Percentiles rank a stretch among this genome's conserved stretches.
Evolutionary conservation across 345 rosid genomes (phyloP).

Genomic region (Sapria himalayana): DNA sequence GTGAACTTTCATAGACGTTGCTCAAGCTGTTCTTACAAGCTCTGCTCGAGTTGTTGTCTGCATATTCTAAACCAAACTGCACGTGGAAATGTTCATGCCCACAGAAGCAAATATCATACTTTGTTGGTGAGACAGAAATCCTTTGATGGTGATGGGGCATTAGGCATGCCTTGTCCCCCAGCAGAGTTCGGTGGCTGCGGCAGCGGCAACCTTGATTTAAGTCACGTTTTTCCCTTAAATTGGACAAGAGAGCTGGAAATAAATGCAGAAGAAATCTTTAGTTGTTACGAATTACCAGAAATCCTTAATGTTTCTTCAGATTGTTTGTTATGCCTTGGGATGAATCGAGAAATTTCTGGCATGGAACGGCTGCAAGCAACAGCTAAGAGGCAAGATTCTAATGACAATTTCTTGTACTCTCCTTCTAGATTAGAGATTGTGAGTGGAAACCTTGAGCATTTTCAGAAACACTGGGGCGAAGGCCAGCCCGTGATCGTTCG

Average conservation of each 20-base stretch:
- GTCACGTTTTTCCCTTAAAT: slow-evolving; percentile 25
- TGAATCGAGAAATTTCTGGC: slow-evolving; percentile 21
- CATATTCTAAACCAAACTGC: slow-evolving; percentile 24
- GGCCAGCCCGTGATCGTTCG: slow-evolving; percentile 78
- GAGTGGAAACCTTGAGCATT: slow-evolving; percentile 59
- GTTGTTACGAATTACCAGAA: slow-evolving; percentile 80
- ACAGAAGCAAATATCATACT: slow-evolving; percentile 14
- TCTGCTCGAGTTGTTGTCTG: slow-evolving; percentile 45
- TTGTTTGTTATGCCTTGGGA: slow-evolving; percentile 44
- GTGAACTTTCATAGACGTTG: slow-evolving; percentile 51
- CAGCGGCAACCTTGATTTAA: slow-evolving; percentile 26
- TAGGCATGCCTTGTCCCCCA: slow-evolving; percentile 28
- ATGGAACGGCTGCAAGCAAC: slow-evolving; percentile 42
- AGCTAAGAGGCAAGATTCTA: slow-evolving; percentile 33
- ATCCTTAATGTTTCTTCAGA: slow-evolving; percentile 28
- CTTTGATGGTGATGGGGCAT: slow-evolving; percentile 12
- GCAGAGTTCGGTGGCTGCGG: slow-evolving; percentile 46
- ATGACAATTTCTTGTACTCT: slow-evolving; percentile 49
- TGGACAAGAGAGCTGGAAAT: slow-evolving; percentile 57
- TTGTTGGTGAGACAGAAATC: slow-evolving; percentile 14
- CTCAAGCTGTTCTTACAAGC: slow-evolving; percentile 38
- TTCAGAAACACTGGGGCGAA: slow-evolving; percentile 86
- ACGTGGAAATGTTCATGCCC: slow-evolving; percentile 18
- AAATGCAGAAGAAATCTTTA: slow-evolving; percentile 68
- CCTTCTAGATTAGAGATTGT: slow-evolving; percentile 32